A percentile compares a stretch with the other conserved stretches of the same genome.
Evolutionary conservation across 805 yeast species (phyloP).

Genomic region (Candida insectorum): DNA sequence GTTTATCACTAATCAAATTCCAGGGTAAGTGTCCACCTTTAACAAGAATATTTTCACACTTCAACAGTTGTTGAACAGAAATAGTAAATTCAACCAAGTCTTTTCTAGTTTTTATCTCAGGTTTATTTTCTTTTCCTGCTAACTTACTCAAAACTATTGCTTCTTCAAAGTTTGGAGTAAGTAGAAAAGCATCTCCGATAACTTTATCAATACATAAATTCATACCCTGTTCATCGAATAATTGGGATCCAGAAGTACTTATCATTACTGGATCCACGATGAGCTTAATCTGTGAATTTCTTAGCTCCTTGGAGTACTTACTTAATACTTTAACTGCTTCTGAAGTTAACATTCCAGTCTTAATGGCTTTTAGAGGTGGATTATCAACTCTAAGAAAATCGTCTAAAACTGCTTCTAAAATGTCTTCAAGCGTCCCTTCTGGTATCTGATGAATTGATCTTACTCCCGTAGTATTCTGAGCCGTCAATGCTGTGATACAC

Average conservation of each 20-base stretch:
- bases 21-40: slow-evolving; percentile 80
- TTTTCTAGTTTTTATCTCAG: slow-evolving; percentile 20
- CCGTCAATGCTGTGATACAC: slow-evolving; percentile 74
- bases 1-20: slow-evolving; percentile 14
- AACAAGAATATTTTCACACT: slow-evolving; percentile 54
- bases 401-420: slow-evolving; percentile 51
- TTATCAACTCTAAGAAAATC: slow-evolving; percentile 43
- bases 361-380: slow-evolving; percentile 55
- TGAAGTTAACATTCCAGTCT: slow-evolving; percentile 72
- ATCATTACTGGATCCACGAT: slow-evolving; percentile 84
- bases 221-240: slow-evolving; percentile 49
- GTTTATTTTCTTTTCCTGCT: slow-evolving; percentile 16
- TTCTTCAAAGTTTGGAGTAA: slow-evolving; percentile 77
- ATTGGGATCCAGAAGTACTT: slow-evolving; percentile 69
- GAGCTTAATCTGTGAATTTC: slow-evolving; percentile 27
- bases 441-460: slow-evolving; percentile 45
- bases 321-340: slow-evolving; percentile 50
- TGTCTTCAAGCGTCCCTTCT: slow-evolving; percentile 39
- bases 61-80: slow-evolving; percentile 22
- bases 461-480: slow-evolving; percentile 62
- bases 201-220: slow-evolving; percentile 40
- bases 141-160: slow-evolving; percentile 44
- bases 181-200: slow-evolving; percentile 51
- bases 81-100: slow-evolving; percentile 22
- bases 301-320: slow-evolving; percentile 29